A percentile compares a stretch with the other conserved stretches of the same genome.
These are phyloP conservation scores for Acacia pycnantha DNA, from an alignment of 331 rosid species.

Conservation along the genomic window DNA sequence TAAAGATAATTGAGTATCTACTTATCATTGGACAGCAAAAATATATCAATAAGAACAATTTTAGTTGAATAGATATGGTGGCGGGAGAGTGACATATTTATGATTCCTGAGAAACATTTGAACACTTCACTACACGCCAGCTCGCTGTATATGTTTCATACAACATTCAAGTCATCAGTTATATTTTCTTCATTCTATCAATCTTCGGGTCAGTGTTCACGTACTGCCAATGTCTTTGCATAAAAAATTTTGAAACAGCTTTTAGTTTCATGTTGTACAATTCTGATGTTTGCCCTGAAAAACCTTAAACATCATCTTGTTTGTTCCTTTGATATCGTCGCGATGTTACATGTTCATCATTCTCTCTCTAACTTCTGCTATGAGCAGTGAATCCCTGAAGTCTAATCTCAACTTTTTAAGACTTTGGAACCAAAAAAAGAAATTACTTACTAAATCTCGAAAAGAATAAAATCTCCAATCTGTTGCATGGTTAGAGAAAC, in stretches of 20 bases:
- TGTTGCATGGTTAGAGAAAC: background rate
- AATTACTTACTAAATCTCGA: background rate
- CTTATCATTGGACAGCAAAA: conserved; percentile 31
- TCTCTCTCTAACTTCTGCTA: background rate
- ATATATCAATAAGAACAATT: conserved; percentile 22
- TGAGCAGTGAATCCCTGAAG: background rate
- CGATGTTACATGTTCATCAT: background rate
- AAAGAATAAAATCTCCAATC: background rate
- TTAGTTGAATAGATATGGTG: conserved; percentile 28
- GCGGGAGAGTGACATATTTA: conserved; percentile 13
- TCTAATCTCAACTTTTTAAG: background rate
- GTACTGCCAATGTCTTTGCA: background rate
- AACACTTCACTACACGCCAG: conserved; percentile 10
- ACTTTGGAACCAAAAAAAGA: background rate
- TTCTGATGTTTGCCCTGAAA: background rate
- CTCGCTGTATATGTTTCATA: conserved; percentile 15
- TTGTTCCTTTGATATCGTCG: background rate
- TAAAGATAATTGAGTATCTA: conserved; percentile 41
- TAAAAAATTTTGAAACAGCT: background rate
- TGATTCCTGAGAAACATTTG: conserved; percentile 6
- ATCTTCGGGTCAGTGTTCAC: conserved; percentile 5
- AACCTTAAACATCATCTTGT: background rate
- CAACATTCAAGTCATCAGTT: background rate
- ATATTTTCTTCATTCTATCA: background rate
- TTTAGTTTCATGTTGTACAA: background rate